Conservation (phyloP, 2,329 filamentous ascomycete genomes). For the Aphanoascus verrucosus region DNA sequence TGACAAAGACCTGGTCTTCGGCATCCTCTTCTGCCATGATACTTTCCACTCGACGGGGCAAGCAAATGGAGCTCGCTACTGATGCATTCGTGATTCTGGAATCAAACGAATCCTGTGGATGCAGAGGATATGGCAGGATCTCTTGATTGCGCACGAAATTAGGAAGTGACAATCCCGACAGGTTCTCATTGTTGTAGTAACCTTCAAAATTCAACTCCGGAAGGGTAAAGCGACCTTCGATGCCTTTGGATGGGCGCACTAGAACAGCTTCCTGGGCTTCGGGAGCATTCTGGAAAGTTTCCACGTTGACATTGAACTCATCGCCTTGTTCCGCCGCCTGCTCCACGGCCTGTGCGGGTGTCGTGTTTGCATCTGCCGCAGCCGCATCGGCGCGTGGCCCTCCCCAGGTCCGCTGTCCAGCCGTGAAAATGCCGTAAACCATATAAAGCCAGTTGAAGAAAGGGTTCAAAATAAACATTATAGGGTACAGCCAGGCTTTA, state of each 20-base stretch:
- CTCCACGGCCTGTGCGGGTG: conserved; percentile 73
- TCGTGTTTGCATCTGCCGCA: conserved; percentile 62
- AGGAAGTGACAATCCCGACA: conserved; percentile 51
- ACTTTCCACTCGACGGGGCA: conserved; percentile 59
- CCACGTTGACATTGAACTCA: conserved; percentile 78
- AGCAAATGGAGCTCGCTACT: conserved; percentile 49
- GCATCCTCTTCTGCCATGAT: conserved; percentile 62
- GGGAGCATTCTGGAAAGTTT: conserved; percentile 56
- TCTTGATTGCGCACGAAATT: conserved; percentile 38
- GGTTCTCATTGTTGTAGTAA: conserved; percentile 59
- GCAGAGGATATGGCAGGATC: conserved; percentile 39
- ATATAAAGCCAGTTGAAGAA: conserved; percentile 99
- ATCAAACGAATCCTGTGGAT: conserved; percentile 55
- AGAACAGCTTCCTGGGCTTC: conserved; percentile 42
- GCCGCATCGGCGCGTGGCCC: conserved; percentile 84
- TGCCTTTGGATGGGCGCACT: conserved; percentile 60
- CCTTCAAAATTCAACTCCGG: conserved; percentile 57
- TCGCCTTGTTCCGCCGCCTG: conserved; percentile 68
- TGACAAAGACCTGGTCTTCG: conserved; percentile 45
- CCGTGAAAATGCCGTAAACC: conserved; percentile 92
- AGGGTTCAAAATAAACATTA: conserved; percentile 92
- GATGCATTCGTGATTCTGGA: conserved; percentile 52
- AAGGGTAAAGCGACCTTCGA: conserved; percentile 70
- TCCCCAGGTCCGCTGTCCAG: conserved; percentile 89
- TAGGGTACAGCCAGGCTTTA: conserved; percentile 87